A percentile compares a stretch with the other conserved stretches of the same genome.
These are phyloP conservation scores for Andrographis paniculata DNA, from an alignment of 305 asterid genomes.

Conservation along the genomic window DNA sequence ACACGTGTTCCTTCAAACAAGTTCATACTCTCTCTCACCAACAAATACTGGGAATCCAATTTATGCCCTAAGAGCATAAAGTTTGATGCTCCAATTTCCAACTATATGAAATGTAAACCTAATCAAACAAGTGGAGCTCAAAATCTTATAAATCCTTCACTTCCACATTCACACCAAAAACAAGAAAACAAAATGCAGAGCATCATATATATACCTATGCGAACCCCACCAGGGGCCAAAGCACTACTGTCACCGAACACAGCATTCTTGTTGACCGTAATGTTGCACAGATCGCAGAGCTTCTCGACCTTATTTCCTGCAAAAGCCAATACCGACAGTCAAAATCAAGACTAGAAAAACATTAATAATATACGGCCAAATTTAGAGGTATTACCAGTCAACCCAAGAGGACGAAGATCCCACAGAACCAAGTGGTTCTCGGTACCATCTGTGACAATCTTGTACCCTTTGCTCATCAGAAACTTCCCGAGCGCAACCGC, in stretches of 20 bases:
- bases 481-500: constrained; percentile 88
- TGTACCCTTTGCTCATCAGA: constrained; percentile 83
- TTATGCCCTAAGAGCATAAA: too few species aligned
- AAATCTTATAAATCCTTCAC: too few species aligned
- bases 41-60: too few species aligned
- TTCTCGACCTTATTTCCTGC: constrained; percentile 98
- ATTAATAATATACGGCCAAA: not conserved
- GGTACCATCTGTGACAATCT: constrained; percentile 87
- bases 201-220: constrained; percentile 83
- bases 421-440: constrained; percentile 96
- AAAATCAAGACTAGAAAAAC: too few species aligned
- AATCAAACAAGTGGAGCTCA: too few species aligned
- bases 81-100: too few species aligned
- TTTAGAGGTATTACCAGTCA: constrained; percentile 57
- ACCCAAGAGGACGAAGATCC: constrained; percentile 96
- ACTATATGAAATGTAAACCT: too few species aligned
- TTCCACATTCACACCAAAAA: too few species aligned
- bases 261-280: constrained; percentile 94
- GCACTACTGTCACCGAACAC: constrained; percentile 98
- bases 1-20: not conserved
- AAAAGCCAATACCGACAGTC: not conserved
- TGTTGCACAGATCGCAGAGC: constrained; percentile 84
- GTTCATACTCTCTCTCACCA: too few species aligned
- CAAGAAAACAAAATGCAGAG: too few species aligned
- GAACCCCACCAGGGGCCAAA: constrained; percentile 97